phyloP scores from a whole-genome alignment of 208 protist species.

The Histomonas meleagridis region DNA sequence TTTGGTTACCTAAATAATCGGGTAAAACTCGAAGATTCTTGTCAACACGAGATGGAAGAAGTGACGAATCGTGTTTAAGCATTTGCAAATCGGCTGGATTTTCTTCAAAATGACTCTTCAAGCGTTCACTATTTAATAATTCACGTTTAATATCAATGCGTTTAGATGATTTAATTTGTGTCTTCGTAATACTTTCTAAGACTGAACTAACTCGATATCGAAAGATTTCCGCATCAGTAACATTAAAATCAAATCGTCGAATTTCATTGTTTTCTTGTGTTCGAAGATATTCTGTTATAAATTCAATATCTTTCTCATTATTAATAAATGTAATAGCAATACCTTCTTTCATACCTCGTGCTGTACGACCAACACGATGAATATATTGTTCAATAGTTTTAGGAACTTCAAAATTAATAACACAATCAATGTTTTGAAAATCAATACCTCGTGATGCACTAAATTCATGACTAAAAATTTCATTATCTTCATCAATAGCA shows the following conservation, averaged over 20 bases:
- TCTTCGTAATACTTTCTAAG: not conserved
- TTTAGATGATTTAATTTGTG: conserved; percentile 19
- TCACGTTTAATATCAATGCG: conserved; percentile 30
- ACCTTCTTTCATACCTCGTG: conserved; percentile 51
- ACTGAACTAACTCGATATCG: conserved; percentile 21
- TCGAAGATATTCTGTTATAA: not conserved
- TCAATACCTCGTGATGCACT: conserved; percentile 52
- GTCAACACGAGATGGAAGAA: not conserved
- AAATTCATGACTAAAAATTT: not conserved
- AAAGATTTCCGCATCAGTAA: not conserved
- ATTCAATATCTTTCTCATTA: not conserved
- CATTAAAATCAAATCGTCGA: not conserved
- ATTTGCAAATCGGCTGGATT: conserved; percentile 37
- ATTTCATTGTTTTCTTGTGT: not conserved
- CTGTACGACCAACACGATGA: conserved; percentile 52
- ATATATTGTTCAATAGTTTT: conserved; percentile 50
- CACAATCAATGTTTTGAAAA: conserved; percentile 53
- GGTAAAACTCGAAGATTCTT: not conserved
- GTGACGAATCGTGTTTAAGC: not conserved
- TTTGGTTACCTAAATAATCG: not conserved
- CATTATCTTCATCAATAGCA: conserved; percentile 41
- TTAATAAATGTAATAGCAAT: conserved; percentile 52
- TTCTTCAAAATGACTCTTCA: conserved; percentile 40
- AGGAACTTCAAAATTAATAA: conserved; percentile 60
- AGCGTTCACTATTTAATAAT: conserved; percentile 35